A percentile compares a stretch with the other conserved stretches of the same genome.
Conservation (phyloP, 805 yeast genomes). For the Wickerhamiella azyma region DNA sequence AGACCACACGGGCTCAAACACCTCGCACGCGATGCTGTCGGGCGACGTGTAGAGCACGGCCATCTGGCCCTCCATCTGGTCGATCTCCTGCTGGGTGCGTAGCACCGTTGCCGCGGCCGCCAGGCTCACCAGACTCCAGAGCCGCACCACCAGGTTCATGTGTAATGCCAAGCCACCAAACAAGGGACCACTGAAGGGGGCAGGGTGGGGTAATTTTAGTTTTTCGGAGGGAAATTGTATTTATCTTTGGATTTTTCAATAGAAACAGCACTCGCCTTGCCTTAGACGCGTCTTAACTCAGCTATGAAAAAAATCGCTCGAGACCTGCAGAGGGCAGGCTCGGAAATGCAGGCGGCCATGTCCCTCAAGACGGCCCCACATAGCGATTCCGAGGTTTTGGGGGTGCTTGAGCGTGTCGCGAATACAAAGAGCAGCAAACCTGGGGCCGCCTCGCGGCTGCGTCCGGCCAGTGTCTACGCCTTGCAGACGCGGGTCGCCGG, state of each 20-base stretch:
- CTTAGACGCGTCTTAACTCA: not conserved
- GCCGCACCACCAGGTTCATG: not conserved
- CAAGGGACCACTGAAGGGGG: too few species aligned
- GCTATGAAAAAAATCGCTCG: not conserved
- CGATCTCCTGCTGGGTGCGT: not conserved
- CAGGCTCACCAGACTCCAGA: not conserved
- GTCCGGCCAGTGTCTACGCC: slow-evolving; percentile 4
- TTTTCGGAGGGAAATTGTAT: too few species aligned
- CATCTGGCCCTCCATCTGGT: not conserved
- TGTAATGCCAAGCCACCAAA: not conserved
- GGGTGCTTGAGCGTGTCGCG: slow-evolving; percentile 6
- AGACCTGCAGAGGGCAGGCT: not conserved
- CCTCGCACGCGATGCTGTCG: not conserved
- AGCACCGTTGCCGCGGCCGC: not conserved
- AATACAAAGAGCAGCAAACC: too few species aligned
- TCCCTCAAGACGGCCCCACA: slow-evolving; percentile 6
- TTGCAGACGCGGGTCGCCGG: slow-evolving; percentile 7
- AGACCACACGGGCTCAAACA: slow-evolving; percentile 32
- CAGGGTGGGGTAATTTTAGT: too few species aligned
- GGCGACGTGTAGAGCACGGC: not conserved
- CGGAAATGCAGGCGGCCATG: slow-evolving; percentile 10
- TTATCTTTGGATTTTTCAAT: too few species aligned
- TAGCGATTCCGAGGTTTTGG: slow-evolving; percentile 8
- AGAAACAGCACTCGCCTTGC: not conserved
- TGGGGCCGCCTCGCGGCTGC: not conserved